phyloP scores from a whole-genome alignment of 1,284 basidiomycete species.

The Bjerkandera adusta region DNA sequence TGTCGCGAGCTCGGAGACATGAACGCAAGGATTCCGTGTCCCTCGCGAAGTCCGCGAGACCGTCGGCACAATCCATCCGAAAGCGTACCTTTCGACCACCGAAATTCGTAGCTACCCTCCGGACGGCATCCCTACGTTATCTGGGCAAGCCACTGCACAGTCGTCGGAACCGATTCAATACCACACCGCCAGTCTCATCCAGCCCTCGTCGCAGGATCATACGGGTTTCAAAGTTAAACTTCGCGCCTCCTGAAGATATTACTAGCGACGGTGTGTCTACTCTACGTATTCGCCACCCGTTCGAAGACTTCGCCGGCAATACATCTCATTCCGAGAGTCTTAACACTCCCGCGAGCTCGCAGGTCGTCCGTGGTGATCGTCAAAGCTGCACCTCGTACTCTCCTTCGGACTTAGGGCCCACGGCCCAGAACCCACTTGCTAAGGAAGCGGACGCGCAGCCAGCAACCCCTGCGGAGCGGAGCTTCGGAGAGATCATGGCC shows the following conservation, averaged over 20 bases:
- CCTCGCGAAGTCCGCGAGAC: too few relatives aligned
- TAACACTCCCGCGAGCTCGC: neutral
- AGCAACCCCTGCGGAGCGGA: slow-evolving; percentile 2
- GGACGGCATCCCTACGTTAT: neutral
- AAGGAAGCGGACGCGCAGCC: neutral
- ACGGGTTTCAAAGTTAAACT: slow-evolving; percentile 4
- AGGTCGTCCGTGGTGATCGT: neutral
- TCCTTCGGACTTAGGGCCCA: neutral
- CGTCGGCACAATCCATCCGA: too few relatives aligned
- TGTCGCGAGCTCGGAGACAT: too few relatives aligned
- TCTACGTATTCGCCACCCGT: neutral
- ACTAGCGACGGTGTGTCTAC: neutral
- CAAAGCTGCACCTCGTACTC: neutral
- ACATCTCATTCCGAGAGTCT: neutral
- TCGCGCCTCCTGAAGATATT: neutral
- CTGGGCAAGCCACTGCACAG: neutral
- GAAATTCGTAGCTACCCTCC: neutral
- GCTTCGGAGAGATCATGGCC: too few relatives aligned
- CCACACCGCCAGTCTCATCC: neutral
- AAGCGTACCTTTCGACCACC: too few relatives aligned
- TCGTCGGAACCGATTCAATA: neutral
- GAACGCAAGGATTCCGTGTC: too few relatives aligned
- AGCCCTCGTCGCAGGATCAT: slow-evolving; percentile 2
- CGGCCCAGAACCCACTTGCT: neutral
- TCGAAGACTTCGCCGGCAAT: neutral